phyloP scores from a whole-genome alignment of 2,329 filamentous ascomycete genomes.

The Dothistroma septosporum region DNA sequence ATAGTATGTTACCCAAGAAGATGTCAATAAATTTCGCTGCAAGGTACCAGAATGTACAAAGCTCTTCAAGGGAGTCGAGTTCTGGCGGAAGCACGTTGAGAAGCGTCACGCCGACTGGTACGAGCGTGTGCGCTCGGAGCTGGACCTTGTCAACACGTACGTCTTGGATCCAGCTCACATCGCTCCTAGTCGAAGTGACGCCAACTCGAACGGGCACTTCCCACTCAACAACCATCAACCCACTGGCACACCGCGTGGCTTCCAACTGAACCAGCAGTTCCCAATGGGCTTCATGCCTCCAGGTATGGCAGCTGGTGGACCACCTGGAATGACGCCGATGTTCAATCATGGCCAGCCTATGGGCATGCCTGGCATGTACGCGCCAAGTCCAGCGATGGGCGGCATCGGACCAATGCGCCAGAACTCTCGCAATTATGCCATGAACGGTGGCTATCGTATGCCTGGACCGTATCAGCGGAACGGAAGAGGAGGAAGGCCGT shows the following conservation, averaged over 20 bases:
- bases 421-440: constrained; percentile 35
- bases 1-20: constrained; percentile 85
- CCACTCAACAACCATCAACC: constrained; percentile 69
- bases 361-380: constrained; percentile 26
- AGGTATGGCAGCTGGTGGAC: constrained; percentile 38
- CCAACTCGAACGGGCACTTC: constrained; percentile 94
- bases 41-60: constrained; percentile 95
- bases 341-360: constrained; percentile 42
- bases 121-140: constrained; percentile 74
- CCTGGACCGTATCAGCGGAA: constrained; percentile 29
- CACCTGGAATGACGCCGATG: constrained; percentile 32
- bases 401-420: constrained; percentile 42
- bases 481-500: constrained; percentile 30
- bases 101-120: constrained; percentile 91
- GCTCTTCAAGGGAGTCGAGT: constrained; percentile 93
- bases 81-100: constrained; percentile 97
- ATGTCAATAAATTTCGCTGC: constrained; percentile 94
- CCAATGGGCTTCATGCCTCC: constrained; percentile 41
- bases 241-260: constrained; percentile 82
- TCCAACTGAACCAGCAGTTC: constrained; percentile 70
- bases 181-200: constrained; percentile 85
- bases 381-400: constrained; percentile 23
- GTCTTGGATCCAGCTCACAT: constrained; percentile 93
- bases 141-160: constrained; percentile 88
- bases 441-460: constrained; percentile 25